Evolutionary conservation across 192 early-diverging fungal species (phyloP).

Genomic region (Umbelopsis sp.): DNA sequence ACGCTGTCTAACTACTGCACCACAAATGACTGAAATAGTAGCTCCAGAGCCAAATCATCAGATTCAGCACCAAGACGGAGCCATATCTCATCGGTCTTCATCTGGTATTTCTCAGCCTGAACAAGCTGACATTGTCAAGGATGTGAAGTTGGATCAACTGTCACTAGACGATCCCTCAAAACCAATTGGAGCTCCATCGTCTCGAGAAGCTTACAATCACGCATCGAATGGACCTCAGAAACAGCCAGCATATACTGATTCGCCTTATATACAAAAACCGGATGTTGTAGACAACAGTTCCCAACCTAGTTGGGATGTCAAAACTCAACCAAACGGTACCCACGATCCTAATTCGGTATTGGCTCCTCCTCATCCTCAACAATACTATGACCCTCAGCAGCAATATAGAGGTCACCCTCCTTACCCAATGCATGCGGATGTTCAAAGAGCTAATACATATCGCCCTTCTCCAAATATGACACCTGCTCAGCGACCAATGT

Average conservation of each 20-base stretch:
- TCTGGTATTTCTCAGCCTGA: not conserved
- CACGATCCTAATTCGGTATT: not conserved
- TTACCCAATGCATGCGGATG: conserved; percentile 2
- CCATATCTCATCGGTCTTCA: not conserved
- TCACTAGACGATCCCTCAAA: not conserved
- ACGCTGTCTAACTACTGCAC: not conserved
- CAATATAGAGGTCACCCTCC: not conserved
- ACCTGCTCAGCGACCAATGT: not conserved
- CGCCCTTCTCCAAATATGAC: not conserved
- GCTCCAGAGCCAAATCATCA: not conserved
- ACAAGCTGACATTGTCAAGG: not conserved
- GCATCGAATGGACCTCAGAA: not conserved
- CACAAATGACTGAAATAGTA: conserved; percentile 1
- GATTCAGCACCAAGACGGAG: not conserved
- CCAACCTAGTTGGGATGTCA: not conserved
- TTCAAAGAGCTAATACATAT: not conserved
- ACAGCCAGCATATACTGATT: not conserved
- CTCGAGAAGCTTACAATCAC: not conserved
- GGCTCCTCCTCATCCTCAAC: not conserved
- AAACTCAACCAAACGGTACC: not conserved
- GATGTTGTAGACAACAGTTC: not conserved
- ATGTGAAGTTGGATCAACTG: not conserved
- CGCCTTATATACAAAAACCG: conserved; percentile 3
- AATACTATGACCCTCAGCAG: not conserved
- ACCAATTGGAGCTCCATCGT: not conserved